Percentiles rank a stretch among this genome's conserved stretches.
These are phyloP conservation scores for Sporothrix phasma DNA, from an alignment of 2,329 filamentous ascomycete genomes.

Conservation along the genomic window DNA sequence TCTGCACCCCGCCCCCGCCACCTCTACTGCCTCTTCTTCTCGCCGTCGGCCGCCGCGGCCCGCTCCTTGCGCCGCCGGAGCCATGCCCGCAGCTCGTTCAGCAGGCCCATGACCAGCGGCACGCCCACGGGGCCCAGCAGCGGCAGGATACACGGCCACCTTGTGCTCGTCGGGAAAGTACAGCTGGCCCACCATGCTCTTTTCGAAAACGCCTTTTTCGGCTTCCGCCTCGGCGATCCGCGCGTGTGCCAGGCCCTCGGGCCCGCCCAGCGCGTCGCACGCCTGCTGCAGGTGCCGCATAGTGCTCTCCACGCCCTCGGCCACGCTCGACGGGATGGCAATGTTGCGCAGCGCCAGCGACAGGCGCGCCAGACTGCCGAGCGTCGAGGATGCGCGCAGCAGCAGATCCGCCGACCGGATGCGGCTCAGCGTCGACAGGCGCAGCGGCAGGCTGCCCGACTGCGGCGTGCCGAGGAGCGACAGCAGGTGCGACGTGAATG, in stretches of 20 bases:
- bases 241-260: slow-evolving; percentile 66
- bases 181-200: slow-evolving; percentile 96
- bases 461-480: slow-evolving; percentile 78
- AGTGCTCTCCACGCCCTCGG: slow-evolving; percentile 71
- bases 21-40: slow-evolving; percentile 27
- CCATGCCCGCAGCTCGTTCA: slow-evolving; percentile 70
- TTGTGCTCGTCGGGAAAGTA: slow-evolving; percentile 99
- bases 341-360: slow-evolving; percentile 79
- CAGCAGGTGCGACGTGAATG: slow-evolving; percentile 82
- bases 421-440: slow-evolving; percentile 75
- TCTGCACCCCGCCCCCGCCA: not conserved
- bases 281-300: slow-evolving; percentile 68
- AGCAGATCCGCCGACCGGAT: slow-evolving; percentile 77
- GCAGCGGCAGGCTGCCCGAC: slow-evolving; percentile 72
- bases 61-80: slow-evolving; percentile 37
- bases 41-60: slow-evolving; percentile 27
- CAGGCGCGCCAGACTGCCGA: slow-evolving; percentile 84
- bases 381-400: slow-evolving; percentile 80
- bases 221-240: slow-evolving; percentile 79
- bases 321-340: slow-evolving; percentile 78
- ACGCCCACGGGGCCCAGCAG: slow-evolving; percentile 84
- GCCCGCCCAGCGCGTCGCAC: slow-evolving; percentile 58
- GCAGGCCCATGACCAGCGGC: slow-evolving; percentile 69
- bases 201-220: slow-evolving; percentile 94
- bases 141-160: slow-evolving; percentile 87